These are phyloP conservation scores for Digitaria exilis DNA, from an alignment of 202 grass and related monocot genomes.

Conservation along the genomic window DNA sequence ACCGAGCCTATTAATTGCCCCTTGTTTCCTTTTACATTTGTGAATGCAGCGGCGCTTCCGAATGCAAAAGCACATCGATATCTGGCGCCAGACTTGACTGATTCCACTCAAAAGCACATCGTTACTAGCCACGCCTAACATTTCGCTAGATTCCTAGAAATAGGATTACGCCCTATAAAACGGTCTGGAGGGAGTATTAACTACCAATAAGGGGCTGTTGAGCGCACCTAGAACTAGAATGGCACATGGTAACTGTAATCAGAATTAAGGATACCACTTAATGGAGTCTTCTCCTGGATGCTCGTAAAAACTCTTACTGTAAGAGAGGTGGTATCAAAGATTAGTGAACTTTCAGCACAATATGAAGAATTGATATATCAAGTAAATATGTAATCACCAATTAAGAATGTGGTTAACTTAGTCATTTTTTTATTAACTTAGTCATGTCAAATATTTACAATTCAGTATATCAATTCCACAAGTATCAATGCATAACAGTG, in stretches of 20 bases:
- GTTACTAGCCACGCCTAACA: no score
- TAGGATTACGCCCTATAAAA: no score
- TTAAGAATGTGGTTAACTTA: slow-evolving; percentile 16
- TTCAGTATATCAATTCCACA: slow-evolving; percentile 1
- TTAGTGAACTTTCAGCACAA: slow-evolving; percentile 24
- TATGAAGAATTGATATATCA: not conserved
- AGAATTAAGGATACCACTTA: slow-evolving; percentile 83
- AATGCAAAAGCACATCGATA: no score
- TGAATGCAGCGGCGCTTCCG: no score
- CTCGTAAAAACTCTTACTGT: slow-evolving; percentile 95
- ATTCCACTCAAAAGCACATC: no score
- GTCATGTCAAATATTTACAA: slow-evolving; percentile 17
- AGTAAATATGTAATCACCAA: not conserved
- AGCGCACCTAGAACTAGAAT: slow-evolving; percentile 5
- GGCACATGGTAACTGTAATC: slow-evolving; percentile 35
- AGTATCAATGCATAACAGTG: not conserved
- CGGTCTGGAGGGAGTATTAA: no score
- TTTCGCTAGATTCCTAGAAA: no score
- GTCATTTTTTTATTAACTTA: not conserved
- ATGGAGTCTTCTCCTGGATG: slow-evolving; percentile 90
- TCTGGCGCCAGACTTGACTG: no score
- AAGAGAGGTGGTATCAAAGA: slow-evolving; percentile 30
- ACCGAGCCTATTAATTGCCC: no score
- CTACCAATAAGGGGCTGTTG: not conserved
- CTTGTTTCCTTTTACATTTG: no score